These are phyloP conservation scores for Tuber calosporum DNA, from an alignment of 495 filamentous ascomycete species.

Conservation along the genomic window DNA sequence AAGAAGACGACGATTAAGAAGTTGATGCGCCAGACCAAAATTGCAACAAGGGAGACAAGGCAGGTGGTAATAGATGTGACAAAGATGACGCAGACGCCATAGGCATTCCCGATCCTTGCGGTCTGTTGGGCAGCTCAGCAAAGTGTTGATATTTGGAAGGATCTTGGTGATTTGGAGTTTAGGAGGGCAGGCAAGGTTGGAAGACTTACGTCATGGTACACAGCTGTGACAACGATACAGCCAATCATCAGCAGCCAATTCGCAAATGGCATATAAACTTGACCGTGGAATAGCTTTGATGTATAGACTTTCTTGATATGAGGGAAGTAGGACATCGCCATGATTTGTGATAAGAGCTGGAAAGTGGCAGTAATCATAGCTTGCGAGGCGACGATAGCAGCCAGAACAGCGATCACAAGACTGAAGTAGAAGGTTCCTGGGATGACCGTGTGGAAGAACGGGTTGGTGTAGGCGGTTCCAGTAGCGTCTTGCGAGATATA, in stretches of 20 bases:
- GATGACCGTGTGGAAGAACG: conserved; percentile 62
- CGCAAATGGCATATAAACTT: conserved; percentile 62
- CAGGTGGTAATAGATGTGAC: too few relatives aligned
- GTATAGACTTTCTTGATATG: conserved; percentile 65
- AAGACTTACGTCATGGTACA: conserved; percentile 58
- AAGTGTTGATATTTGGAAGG: too few relatives aligned
- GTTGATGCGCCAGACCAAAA: too few relatives aligned
- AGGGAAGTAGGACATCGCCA: conserved; percentile 68
- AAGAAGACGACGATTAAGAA: too few relatives aligned
- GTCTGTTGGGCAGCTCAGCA: too few relatives aligned
- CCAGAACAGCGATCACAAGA: conserved; percentile 59
- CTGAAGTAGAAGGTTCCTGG: conserved; percentile 61
- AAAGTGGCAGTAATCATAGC: conserved; percentile 72
- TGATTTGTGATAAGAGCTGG: conserved; percentile 62
- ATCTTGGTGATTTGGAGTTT: too few relatives aligned
- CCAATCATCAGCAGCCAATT: conserved; percentile 71
- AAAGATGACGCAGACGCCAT: too few relatives aligned
- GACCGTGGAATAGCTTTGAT: conserved; percentile 58
- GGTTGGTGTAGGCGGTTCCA: conserved; percentile 49
- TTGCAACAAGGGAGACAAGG: too few relatives aligned
- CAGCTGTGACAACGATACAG: conserved; percentile 62
- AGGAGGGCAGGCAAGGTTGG: too few relatives aligned
- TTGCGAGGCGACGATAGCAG: conserved; percentile 68
- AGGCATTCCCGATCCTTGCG: too few relatives aligned
- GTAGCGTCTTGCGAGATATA: conserved; percentile 55